These are phyloP conservation scores for Crepidotus sp. DNA, from an alignment of 1,284 basidiomycete genomes.

Conservation along the genomic window DNA sequence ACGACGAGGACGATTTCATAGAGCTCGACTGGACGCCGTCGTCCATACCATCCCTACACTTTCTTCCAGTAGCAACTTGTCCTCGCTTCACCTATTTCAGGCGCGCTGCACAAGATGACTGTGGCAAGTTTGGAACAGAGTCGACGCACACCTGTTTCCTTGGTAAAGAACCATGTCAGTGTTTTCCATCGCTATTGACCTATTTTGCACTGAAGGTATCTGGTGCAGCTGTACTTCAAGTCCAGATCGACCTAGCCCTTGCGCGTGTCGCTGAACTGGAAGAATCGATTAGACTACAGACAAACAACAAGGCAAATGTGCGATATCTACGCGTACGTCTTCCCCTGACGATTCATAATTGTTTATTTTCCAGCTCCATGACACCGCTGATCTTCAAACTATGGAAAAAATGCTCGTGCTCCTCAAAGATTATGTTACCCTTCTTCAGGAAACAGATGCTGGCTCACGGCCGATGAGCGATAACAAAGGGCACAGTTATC, in stretches of 20 bases:
- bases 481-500: slow-evolving; percentile 38
- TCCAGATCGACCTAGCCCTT: slow-evolving; percentile 62
- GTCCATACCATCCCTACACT: slow-evolving; percentile 50
- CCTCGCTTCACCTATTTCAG: slow-evolving; percentile 83
- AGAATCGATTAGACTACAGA: slow-evolving; percentile 23
- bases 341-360: too few species aligned
- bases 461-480: slow-evolving; percentile 25
- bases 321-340: too few species aligned
- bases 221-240: slow-evolving; percentile 48
- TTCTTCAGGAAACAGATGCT: slow-evolving; percentile 42
- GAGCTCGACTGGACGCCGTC: slow-evolving; percentile 64
- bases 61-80: slow-evolving; percentile 68
- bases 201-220: slow-evolving; percentile 1
- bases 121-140: slow-evolving; percentile 85
- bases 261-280: slow-evolving; percentile 47
- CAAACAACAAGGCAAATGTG: slow-evolving; percentile 9
- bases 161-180: slow-evolving; percentile 64
- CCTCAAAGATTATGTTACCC: slow-evolving; percentile 52
- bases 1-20: slow-evolving; percentile 77
- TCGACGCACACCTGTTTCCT: slow-evolving; percentile 80
- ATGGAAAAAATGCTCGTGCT: slow-evolving; percentile 47
- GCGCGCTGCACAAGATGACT: slow-evolving; percentile 38
- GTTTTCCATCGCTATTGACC: neutral
- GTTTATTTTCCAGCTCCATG: slow-evolving; percentile 2
- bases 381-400: slow-evolving; percentile 21